Evolutionary conservation across 345 rosid genomes (phyloP), one percentile per base, ranked within the genome.

Genomic region (Murraya koenigii): DNA sequence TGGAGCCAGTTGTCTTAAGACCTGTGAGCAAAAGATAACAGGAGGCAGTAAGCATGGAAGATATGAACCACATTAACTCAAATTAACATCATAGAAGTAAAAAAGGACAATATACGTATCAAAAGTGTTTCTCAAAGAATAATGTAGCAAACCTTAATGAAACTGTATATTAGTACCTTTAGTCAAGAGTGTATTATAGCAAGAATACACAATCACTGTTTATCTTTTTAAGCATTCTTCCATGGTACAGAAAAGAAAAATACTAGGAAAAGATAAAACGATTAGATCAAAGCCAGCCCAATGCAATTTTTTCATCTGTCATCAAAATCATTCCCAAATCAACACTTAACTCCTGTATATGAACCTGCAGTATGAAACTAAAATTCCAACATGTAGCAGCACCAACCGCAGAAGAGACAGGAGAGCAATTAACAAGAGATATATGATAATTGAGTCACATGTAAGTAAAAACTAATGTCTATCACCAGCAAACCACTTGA

Each of bases 1-100:
- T n/a, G 97, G 98, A 2, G 98, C 98, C 49, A 97, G 83, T 86
- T 97, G 99, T 84, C 94, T 90, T 78, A 97, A 78, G 41, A 97
- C 95, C 99, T 97, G 86, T 74, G 54, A 52, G 25, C 75, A 85
- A 26, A 73, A 70, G 68, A 75, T 32, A 63, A 82, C 44, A 72
- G 77, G 61, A 19, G 11, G 64, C 75, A 9, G 23, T 64, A 11
- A 63, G 70, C 22, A 71, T 47, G 30, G n/a, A 52, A 35, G 49
- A 52, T 17, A n/a, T 0, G n/a, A 36, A 66, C 44, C 71, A 72
- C 6, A 22, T 66, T 35, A 15, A 47, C 47, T 56, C 52, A n/a
- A 70, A 71, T 47, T 28, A 66, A 20, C 28, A 71, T 71, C 36
- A 32, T 14, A 61, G 25, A 71, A 1, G 15, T 6, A n/a, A 26